Percentiles rank a stretch among this genome's conserved stretches.
Evolutionary conservation across 805 yeast species (phyloP).

Genomic region (Saccharomycopsis oosterbeekiorum): DNA sequence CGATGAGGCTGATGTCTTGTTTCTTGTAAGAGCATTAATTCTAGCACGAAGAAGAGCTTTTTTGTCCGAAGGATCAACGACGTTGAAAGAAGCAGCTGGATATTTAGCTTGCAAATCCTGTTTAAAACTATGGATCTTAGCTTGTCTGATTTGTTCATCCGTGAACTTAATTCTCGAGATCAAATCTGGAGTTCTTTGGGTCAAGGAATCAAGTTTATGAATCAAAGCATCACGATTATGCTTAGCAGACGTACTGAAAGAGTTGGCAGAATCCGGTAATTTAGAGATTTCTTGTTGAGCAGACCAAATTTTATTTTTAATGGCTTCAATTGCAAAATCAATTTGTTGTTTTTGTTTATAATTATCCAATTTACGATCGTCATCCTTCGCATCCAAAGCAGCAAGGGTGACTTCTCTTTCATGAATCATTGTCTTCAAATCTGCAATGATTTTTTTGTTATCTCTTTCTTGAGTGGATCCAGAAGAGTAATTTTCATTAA

Average conservation of each 20-base stretch:
- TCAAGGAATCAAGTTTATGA: conserved; percentile 47
- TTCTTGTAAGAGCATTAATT: conserved; percentile 85
- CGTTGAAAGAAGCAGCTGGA: conserved; percentile 49
- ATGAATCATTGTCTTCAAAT: conserved; percentile 52
- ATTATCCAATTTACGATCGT: conserved; percentile 27
- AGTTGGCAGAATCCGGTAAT: conserved; percentile 16
- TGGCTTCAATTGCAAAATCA: conserved; percentile 50
- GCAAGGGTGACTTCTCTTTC: conserved; percentile 65
- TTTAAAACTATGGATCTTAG: conserved; percentile 57
- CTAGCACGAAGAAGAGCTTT: conserved; percentile 72
- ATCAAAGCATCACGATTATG: conserved; percentile 37
- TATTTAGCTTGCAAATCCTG: conserved; percentile 45
- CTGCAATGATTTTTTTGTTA: conserved; percentile 32
- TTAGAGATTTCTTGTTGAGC: conserved; percentile 31
- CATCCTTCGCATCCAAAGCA: conserved; percentile 59
- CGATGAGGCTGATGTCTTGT: conserved; percentile 32
- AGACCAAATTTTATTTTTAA: conserved; percentile 49
- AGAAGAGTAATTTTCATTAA: conserved; percentile 31
- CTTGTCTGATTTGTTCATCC: conserved; percentile 57
- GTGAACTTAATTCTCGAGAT: conserved; percentile 51
- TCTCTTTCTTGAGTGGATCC: conserved; percentile 15
- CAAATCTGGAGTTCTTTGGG: conserved; percentile 64
- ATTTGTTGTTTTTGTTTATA: conserved; percentile 22
- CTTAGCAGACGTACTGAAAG: conserved; percentile 32
- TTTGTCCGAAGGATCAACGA: conserved; percentile 72